These are phyloP conservation scores for Candida oleophila DNA, from an alignment of 805 yeast species.

Conservation along the genomic window DNA sequence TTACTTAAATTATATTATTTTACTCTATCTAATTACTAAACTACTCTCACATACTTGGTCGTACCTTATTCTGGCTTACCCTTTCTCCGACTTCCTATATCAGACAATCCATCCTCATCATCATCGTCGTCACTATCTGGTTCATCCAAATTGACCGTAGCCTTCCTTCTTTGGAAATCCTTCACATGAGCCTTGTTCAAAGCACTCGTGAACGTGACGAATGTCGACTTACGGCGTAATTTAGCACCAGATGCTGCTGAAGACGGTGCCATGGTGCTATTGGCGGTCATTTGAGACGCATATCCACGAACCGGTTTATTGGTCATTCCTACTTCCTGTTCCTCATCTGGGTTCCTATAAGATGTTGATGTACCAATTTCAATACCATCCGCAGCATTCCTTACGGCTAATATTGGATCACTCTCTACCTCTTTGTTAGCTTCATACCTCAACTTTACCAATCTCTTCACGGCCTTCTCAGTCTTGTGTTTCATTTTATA, in stretches of 20 bases:
- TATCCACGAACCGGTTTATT: constrained; percentile 3
- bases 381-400: neutral
- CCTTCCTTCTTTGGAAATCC: constrained; percentile 74
- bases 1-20: no score
- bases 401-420: neutral
- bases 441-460: constrained; percentile 33
- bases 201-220: constrained; percentile 49
- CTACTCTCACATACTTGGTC: no score
- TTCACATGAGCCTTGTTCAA: constrained; percentile 77
- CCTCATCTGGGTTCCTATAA: constrained; percentile 16
- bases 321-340: constrained; percentile 12
- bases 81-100: neutral
- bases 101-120: constrained; percentile 16
- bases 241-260: constrained; percentile 1
- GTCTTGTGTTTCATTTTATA: constrained; percentile 48
- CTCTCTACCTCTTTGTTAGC: neutral
- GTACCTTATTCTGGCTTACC: neutral
- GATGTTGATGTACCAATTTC: neutral
- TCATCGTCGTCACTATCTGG: constrained; percentile 38
- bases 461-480: constrained; percentile 32
- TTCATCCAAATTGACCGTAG: constrained; percentile 24
- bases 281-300: neutral
- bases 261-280: neutral
- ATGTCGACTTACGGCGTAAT: constrained; percentile 27
- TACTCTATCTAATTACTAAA: no score